These are phyloP conservation scores for Plasmodium malariae DNA, from an alignment of 169 alveolate genomes.

Conservation along the genomic window DNA sequence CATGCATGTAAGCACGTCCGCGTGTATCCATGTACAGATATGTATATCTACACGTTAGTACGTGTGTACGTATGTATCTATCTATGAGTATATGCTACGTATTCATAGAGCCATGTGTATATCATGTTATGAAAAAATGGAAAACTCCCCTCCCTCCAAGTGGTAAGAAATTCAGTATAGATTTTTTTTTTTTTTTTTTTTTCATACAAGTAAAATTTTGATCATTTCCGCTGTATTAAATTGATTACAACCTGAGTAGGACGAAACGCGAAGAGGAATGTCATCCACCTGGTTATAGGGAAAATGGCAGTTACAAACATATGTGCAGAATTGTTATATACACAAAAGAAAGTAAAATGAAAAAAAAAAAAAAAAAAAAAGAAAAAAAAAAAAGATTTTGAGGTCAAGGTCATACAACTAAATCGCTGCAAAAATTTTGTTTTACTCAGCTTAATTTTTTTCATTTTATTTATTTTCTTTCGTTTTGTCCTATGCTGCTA, in stretches of 20 bases:
- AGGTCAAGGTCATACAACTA: too few species aligned
- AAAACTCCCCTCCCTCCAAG: too few species aligned
- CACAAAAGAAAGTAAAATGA: neutral
- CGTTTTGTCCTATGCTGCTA: neutral
- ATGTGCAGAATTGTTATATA: neutral
- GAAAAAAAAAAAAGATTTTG: too few species aligned
- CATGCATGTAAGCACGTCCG: too few species aligned
- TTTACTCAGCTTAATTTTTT: neutral
- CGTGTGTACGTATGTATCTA: neutral
- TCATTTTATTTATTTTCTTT: neutral
- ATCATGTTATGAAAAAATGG: too few species aligned
- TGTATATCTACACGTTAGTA: neutral
- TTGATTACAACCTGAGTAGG: conserved; percentile 74
- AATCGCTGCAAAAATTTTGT: too few species aligned
- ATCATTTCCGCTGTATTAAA: conserved; percentile 80
- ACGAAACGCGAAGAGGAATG: conserved; percentile 78
- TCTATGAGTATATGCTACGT: neutral
- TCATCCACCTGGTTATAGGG: conserved; percentile 38
- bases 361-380: too few species aligned
- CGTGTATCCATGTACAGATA: neutral
- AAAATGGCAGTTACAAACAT: neutral
- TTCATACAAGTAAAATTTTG: conserved; percentile 74
- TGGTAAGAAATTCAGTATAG: too few species aligned
- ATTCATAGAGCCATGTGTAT: too few species aligned
- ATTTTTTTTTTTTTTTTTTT: too few species aligned